Percentiles rank a stretch among this genome's conserved stretches.
Conservation (phyloP, 106 monocot species). For the Agapanthus africanus region DNA sequence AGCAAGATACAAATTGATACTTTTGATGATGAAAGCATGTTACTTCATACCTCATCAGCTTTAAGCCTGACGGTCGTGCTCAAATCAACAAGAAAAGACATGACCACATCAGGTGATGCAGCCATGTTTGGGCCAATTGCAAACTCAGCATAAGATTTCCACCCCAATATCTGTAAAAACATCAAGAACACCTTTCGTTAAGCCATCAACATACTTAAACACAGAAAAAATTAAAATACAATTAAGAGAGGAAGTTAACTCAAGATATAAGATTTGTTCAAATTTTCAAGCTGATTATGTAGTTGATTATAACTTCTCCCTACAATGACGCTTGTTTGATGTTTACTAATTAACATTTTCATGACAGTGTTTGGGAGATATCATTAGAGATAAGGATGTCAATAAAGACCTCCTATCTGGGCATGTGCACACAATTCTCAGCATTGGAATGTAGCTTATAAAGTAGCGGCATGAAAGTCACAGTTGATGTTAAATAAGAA, state of each 20-base stretch:
- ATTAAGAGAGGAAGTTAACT: neutral
- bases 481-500: too few relatives aligned
- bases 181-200: neutral
- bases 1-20: neutral
- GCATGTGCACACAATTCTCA: too few relatives aligned
- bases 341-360: neutral
- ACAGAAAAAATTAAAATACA: neutral
- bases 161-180: constrained; percentile 68
- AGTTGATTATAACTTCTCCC: neutral
- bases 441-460: too few relatives aligned
- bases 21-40: constrained; percentile 1
- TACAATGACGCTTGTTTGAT: neutral
- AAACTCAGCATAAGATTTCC: constrained; percentile 83
- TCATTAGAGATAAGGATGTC: neutral
- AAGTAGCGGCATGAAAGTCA: too few relatives aligned
- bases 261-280: neutral
- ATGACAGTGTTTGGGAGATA: neutral
- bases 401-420: too few relatives aligned
- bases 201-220: neutral
- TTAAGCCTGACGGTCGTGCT: constrained; percentile 46
- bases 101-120: constrained; percentile 59
- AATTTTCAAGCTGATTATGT: neutral
- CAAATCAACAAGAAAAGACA: constrained; percentile 54
- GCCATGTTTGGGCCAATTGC: constrained; percentile 82
- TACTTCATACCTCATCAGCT: constrained; percentile 64